A percentile compares a stretch with the other conserved stretches of the same genome.
Conservation (phyloP, 1,139 yeast species). For the Pichia sorboxylosa region DNA sequence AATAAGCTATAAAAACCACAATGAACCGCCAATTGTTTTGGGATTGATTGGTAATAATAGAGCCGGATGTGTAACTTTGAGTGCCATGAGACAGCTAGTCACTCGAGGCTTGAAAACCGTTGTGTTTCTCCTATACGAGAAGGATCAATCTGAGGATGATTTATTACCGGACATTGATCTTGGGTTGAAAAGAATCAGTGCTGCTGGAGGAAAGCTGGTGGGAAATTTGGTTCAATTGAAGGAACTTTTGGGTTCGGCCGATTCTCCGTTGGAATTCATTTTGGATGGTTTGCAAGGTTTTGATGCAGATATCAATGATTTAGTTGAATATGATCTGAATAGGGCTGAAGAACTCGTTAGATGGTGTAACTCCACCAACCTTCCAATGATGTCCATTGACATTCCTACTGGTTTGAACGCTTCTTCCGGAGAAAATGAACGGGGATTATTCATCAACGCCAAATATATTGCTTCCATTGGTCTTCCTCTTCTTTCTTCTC, state of each 20-base stretch:
- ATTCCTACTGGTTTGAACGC: conserved; percentile 81
- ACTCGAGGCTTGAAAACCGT: conserved; percentile 66
- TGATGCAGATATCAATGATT: conserved; percentile 46
- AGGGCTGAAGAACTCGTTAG: conserved; percentile 37
- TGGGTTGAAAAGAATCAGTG: conserved; percentile 45
- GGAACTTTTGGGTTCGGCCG: conserved; percentile 29
- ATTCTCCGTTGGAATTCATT: conserved; percentile 60
- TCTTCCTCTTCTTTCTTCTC: conserved; percentile 56
- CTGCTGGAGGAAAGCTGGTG: conserved; percentile 41
- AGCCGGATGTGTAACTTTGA: conserved; percentile 66
- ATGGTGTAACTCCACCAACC: conserved; percentile 54
- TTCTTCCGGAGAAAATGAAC: conserved; percentile 52
- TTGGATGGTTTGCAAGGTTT: conserved; percentile 79
- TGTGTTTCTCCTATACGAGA: conserved; percentile 36
- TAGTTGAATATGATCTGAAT: conserved; percentile 37
- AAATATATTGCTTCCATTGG: conserved; percentile 62
- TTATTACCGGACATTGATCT: conserved; percentile 20
- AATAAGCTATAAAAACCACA: conserved; percentile 42
- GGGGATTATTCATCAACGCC: conserved; percentile 24
- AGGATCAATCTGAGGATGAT: conserved; percentile 23
- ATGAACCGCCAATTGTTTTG: conserved; percentile 68
- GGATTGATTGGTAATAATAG: conserved; percentile 62
- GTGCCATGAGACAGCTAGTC: conserved; percentile 68
- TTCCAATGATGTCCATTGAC: conserved; percentile 58
- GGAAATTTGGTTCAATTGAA: conserved; percentile 28